These are phyloP conservation scores for Penicillium sp. DNA, from an alignment of 2,329 filamentous ascomycete genomes.

Conservation along the genomic window DNA sequence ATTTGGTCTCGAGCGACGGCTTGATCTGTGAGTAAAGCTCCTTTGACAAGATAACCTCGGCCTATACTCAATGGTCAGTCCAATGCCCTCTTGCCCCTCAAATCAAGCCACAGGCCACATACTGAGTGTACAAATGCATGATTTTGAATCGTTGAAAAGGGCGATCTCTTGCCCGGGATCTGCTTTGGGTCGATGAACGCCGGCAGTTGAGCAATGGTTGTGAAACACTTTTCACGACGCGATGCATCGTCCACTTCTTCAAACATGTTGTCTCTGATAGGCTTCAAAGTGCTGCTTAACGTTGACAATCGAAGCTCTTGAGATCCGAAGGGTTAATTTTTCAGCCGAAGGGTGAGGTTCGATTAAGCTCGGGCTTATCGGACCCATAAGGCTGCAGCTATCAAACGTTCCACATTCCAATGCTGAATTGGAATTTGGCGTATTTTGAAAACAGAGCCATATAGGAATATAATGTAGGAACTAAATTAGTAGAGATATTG, in stretches of 20 bases:
- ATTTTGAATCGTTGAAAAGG: conserved; percentile 66
- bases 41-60: conserved; percentile 69
- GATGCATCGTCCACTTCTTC: conserved; percentile 42
- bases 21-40: conserved; percentile 57
- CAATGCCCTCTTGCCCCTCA: background rate
- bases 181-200: conserved; percentile 69
- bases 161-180: conserved; percentile 68
- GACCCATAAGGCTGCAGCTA: conserved; percentile 12
- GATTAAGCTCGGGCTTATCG: conserved; percentile 13
- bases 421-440: background rate
- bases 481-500: background rate
- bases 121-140: conserved; percentile 70
- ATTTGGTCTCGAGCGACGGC: conserved; percentile 49
- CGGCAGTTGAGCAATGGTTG: conserved; percentile 65
- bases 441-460: background rate
- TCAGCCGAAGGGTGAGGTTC: conserved; percentile 8
- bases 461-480: background rate
- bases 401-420: background rate
- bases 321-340: background rate
- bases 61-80: conserved; percentile 41
- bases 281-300: background rate
- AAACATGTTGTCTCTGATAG: conserved; percentile 37
- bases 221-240: conserved; percentile 63
- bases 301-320: background rate
- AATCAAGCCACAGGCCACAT: conserved; percentile 9